Base-by-base conservation (phyloP, 2,329 filamentous ascomycete species). In the Botrytis squamosa region DNA sequence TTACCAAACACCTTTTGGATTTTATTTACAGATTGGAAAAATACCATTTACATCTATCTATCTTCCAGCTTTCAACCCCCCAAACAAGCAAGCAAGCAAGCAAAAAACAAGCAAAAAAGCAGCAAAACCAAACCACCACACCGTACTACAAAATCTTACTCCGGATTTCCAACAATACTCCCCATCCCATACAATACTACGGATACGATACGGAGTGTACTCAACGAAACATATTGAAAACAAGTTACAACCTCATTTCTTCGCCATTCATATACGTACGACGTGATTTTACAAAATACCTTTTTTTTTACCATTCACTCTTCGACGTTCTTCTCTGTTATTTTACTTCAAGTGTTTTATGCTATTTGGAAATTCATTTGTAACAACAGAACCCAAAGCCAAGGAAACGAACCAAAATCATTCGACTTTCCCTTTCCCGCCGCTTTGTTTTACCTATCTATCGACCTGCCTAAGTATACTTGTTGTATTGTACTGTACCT, bases 351-450 rank as follows among this genome's bases (percentile, higher is more conserved):
- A 25, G 22, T 67, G 49, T 16, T 52, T n/a, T 3, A 33, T n/a
- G 25, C 20, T 6, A 25, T 42, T 25, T 65, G 16, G 63, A 22
- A 46, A 36, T 49, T 25, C 10, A 65, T 49, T 65, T 36, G 29
- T 49, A 25, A 66, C 10, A 49, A n/a, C 63, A 60, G 52, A 70
- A 36, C 5, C 9, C n/a, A 36, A 42, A 68, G 10, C 14, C 75
- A 77, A 75, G 75, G 33, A 55, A 55, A 29, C 52, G n/a, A 57
- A 5, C 76, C 75, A 76, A 75, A 76, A 78, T 72, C 59, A 38
- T 77, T 76, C 75, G 44, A 75, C 80, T 80, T 78, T 75, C 74
- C 57, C 72, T 49, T 46, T 75, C 74, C 57, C 73, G 59, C 33
- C 22, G 44, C 64, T 67, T 67, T 67, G 64, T 40, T 29, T 55